Evolutionary conservation across 345 rosid species (phyloP), one percentile per base, ranked within the genome.

Genomic region (Salix arbutifolia): DNA sequence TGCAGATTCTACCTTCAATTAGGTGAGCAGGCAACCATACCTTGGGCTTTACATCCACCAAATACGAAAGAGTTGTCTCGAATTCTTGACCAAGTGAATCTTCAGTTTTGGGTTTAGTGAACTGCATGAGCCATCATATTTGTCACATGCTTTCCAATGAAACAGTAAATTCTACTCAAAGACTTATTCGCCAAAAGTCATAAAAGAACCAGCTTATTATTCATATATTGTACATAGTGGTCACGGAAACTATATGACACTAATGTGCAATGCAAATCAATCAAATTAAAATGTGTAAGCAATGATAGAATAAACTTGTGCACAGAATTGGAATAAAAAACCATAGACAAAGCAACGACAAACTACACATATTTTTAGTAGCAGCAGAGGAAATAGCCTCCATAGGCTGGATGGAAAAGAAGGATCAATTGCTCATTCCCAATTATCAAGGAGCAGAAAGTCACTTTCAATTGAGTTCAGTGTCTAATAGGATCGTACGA

Each of bases 1-100:
- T 90, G 76, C 91, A 84, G 35, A 96, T 84, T 74, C 93, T 88
- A 66, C 98, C 98, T 87, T 96, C 97, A 38, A 96, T 84, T 26
- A 96, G 84, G 23, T 84, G 77, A 70, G 91, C 89, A 0, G 98
- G 99, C 81, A 96, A 80, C 97, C 98, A 91, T 58, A 85, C 61
- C 82, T 96, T 96, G 4, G 97, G 99, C 79, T 85, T 89, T 26
- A 91, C 91, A 73, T 91, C 92, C 5, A 93, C 90, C 1, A 78
- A 58, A 82, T 91, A 92, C 0, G 87, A 82, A 70, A 96, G 96
- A 60, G 87, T 87, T 0, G 99, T 88, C 50, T 60, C 85, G 69
- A 81, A 88, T 65, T 85, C 89, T 78, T 86, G 79, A 77, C 81
- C 81, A 28, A 28, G 48, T 17, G 81, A 56, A 44, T 82, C 86